Evolutionary conservation across 164 flowering plant species (phyloP).

Genomic region (Nymphaea thermarum): DNA sequence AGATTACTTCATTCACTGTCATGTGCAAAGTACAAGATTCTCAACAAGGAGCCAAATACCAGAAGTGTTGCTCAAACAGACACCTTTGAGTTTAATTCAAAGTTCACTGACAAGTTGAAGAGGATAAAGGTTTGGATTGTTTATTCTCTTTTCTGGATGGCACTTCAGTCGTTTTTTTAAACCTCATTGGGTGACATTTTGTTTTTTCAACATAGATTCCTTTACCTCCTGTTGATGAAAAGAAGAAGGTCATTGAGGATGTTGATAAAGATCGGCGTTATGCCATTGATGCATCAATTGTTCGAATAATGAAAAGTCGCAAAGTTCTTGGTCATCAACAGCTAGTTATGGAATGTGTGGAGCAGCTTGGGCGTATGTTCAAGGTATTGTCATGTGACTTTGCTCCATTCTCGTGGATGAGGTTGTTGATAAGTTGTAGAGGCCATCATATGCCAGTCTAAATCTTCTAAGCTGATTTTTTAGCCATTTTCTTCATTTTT

Average conservation of each 20-base stretch:
- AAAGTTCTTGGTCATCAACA: slow-evolving; percentile 85
- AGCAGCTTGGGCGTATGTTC: slow-evolving; percentile 86
- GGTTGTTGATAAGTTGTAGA: background rate
- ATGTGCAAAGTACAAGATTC: slow-evolving; percentile 81
- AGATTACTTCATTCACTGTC: slow-evolving; percentile 82
- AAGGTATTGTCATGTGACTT: slow-evolving; percentile 29
- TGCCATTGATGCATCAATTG: slow-evolving; percentile 93
- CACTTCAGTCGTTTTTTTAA: too few species aligned
- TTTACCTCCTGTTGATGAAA: slow-evolving; percentile 78
- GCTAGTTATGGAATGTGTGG: slow-evolving; percentile 83
- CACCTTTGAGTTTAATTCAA: slow-evolving; percentile 67
- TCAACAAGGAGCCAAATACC: slow-evolving; percentile 68
- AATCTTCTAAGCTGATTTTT: too few species aligned
- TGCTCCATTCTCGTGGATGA: background rate
- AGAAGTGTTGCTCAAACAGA: slow-evolving; percentile 60
- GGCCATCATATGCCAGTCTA: too few species aligned
- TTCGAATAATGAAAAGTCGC: slow-evolving; percentile 89
- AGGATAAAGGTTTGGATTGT: slow-evolving; percentile 58
- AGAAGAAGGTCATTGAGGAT: slow-evolving; percentile 84
- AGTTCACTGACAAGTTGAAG: slow-evolving; percentile 84
- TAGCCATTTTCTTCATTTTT: too few species aligned
- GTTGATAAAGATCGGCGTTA: slow-evolving; percentile 88
- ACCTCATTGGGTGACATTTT: too few species aligned
- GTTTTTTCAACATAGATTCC: slow-evolving; percentile 38
- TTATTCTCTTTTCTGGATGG: background rate